A percentile compares a stretch with the other conserved stretches of the same genome.
These are phyloP conservation scores for Cercospora sojina DNA, from an alignment of 2,329 filamentous ascomycete species.

Conservation along the genomic window DNA sequence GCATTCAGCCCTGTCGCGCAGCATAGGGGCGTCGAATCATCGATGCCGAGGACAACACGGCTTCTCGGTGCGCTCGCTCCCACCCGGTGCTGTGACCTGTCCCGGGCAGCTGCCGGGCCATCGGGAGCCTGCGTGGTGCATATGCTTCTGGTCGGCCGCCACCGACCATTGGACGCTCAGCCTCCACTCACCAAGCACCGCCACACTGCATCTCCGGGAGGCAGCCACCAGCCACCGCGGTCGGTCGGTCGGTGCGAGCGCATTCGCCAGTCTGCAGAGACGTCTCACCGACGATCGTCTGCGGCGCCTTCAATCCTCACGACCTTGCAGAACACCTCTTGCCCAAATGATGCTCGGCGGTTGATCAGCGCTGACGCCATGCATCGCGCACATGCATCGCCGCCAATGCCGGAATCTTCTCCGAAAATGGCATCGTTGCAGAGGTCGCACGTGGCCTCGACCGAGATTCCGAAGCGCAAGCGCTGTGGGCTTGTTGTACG, in stretches of 20 bases:
- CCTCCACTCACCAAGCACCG: not conserved
- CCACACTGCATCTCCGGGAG: not conserved
- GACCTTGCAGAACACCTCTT: not conserved
- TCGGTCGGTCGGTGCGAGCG: too few relatives aligned
- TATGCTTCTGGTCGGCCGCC: not conserved
- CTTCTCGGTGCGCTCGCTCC: too few relatives aligned
- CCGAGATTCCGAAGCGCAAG: conserved; percentile 22
- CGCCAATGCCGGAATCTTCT: not conserved
- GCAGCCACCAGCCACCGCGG: not conserved
- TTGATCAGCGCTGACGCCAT: not conserved
- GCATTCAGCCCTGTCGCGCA: conserved; percentile 26
- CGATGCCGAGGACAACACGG: not conserved
- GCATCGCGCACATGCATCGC: not conserved
- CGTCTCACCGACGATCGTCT: not conserved
- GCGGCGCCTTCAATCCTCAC: not conserved
- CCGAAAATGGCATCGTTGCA: not conserved
- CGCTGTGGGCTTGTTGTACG: conserved; percentile 30
- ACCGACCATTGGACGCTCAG: not conserved
- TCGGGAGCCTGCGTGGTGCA: not conserved
- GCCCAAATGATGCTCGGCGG: not conserved
- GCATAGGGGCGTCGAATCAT: not conserved
- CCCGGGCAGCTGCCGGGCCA: too few relatives aligned
- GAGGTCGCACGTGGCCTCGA: not conserved
- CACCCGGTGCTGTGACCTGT: too few relatives aligned
- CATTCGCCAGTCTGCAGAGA: not conserved